A percentile compares a stretch with the other conserved stretches of the same genome.
These are phyloP conservation scores for Harringtonia aguacate DNA, from an alignment of 2,329 filamentous ascomycete species.

Conservation along the genomic window DNA sequence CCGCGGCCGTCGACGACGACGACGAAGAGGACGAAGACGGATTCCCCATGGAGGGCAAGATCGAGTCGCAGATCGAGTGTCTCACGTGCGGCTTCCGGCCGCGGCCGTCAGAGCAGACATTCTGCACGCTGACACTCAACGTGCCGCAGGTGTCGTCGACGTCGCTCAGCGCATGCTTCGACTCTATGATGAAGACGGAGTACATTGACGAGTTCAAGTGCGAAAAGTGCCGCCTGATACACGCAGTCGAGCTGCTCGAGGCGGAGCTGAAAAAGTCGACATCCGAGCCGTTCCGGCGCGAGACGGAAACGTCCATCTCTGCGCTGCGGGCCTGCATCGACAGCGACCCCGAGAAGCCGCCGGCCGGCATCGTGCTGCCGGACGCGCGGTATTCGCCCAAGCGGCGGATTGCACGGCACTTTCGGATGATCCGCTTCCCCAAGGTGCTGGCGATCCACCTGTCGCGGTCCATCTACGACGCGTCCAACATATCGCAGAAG, in stretches of 20 bases:
- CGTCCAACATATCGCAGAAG: conserved; percentile 67
- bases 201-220: conserved; percentile 96
- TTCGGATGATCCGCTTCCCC: conserved; percentile 77
- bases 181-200: conserved; percentile 88
- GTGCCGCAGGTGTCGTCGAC: conserved; percentile 78
- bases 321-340: conserved; percentile 60
- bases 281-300: conserved; percentile 38
- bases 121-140: conserved; percentile 84
- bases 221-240: conserved; percentile 79
- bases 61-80: conserved; percentile 94
- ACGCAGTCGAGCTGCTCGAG: conserved; percentile 58
- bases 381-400: conserved; percentile 66
- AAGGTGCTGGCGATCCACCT: conserved; percentile 87
- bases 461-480: conserved; percentile 84
- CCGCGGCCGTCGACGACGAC: conserved; percentile 12
- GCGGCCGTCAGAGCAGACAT: conserved; percentile 69
- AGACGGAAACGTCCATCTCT: conserved; percentile 45
- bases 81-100: conserved; percentile 83
- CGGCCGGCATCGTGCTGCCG: conserved; percentile 63
- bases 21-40: conserved; percentile 50
- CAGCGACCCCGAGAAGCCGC: conserved; percentile 70
- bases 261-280: conserved; percentile 45
- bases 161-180: conserved; percentile 78
- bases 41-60: conserved; percentile 84
- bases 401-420: conserved; percentile 76